Evolutionary conservation across 371 early-diverging fungal species (phyloP).

Genomic region (Mortierella sp.): DNA sequence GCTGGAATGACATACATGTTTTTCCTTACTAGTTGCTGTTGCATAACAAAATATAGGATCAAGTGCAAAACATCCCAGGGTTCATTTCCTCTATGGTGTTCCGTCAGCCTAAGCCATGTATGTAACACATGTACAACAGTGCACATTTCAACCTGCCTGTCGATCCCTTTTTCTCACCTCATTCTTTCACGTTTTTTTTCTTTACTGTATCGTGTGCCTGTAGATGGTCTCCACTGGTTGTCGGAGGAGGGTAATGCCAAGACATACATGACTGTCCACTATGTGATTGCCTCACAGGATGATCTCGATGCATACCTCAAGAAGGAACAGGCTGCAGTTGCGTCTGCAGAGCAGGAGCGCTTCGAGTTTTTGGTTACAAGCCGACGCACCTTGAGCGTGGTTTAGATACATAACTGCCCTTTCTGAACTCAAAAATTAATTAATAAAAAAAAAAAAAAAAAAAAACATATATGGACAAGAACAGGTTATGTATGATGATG

Average conservation of each 20-base stretch:
- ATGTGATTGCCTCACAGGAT: constrained; percentile 58
- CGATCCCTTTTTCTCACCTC: not conserved
- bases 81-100: constrained; percentile 61
- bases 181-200: not conserved
- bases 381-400: constrained; percentile 54
- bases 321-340: constrained; percentile 49
- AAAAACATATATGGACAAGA: no score
- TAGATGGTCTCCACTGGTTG: constrained; percentile 63
- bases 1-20: no score
- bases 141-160: no score
- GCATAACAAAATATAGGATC: constrained; percentile 32
- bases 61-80: constrained; percentile 52
- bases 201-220: not conserved
- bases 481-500: no score
- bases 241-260: constrained; percentile 63
- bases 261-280: constrained; percentile 63
- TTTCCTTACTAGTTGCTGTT: no score
- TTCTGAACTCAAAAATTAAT: no score
- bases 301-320: constrained; percentile 58
- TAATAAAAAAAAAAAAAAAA: no score
- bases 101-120: constrained; percentile 63
- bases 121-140: not conserved
- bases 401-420: not conserved
- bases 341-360: constrained; percentile 47
- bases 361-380: constrained; percentile 54